Evolutionary conservation across 805 yeast species (phyloP).

Genomic region (Debaryomyces tyrocola): DNA sequence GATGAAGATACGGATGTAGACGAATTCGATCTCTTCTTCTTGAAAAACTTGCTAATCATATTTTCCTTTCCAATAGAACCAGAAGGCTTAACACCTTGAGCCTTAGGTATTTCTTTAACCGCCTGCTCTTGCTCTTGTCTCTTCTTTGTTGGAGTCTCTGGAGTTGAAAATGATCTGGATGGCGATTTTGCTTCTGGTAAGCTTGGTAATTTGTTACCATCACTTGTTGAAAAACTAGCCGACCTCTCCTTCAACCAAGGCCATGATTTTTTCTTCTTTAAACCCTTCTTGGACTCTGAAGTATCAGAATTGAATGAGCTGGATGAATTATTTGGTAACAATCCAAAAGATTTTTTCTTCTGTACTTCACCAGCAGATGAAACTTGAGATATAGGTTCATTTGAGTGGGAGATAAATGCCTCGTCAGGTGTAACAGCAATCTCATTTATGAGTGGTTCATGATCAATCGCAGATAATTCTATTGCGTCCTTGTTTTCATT

Average conservation of each 20-base stretch:
- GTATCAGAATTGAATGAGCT: constrained; percentile 5
- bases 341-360: constrained; percentile 13
- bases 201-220: constrained; percentile 19
- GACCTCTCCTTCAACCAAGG: constrained; percentile 38
- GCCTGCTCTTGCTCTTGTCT: neutral
- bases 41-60: constrained; percentile 41
- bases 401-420: neutral
- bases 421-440: neutral
- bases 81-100: neutral
- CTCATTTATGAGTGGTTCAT: neutral
- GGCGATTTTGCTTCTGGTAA: constrained; percentile 22
- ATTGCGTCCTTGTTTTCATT: neutral
- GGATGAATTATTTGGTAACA: constrained; percentile 7
- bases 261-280: constrained; percentile 42
- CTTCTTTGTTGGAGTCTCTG: constrained; percentile 22
- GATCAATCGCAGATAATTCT: neutral
- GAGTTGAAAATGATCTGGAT: constrained; percentile 38
- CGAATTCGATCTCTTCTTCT: constrained; percentile 29
- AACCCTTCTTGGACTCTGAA: constrained; percentile 11
- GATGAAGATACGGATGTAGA: constrained; percentile 5
- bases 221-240: constrained; percentile 29
- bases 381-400: neutral
- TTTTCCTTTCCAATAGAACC: constrained; percentile 31
- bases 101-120: neutral
- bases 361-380: neutral